Percentiles rank a stretch among this genome's conserved stretches.
Evolutionary conservation across 2,329 filamentous ascomycete species (phyloP).

Genomic region (Aureobasidium melanogenum): DNA sequence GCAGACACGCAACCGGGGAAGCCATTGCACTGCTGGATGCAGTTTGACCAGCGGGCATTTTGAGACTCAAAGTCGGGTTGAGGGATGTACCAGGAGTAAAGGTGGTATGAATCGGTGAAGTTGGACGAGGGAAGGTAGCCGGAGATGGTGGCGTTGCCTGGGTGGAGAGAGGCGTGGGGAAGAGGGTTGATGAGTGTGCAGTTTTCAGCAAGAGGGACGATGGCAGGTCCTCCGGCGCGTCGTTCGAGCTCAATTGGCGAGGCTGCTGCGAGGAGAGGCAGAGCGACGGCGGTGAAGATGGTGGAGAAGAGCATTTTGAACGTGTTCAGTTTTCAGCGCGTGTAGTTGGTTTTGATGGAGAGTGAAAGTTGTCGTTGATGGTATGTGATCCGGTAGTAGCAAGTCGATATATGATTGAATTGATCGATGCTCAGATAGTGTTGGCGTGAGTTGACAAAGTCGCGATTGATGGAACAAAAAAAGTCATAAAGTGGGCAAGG

Average conservation of each 20-base stretch:
- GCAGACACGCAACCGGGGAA: conserved; percentile 28
- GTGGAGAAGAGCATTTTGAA: conserved; percentile 9
- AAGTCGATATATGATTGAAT: background rate
- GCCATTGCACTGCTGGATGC: conserved; percentile 34
- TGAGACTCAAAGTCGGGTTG: conserved; percentile 16
- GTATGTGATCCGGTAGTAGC: background rate
- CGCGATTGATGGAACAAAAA: background rate
- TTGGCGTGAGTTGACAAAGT: background rate
- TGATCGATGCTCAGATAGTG: background rate
- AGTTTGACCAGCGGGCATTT: conserved; percentile 22
- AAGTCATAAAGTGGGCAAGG: background rate
- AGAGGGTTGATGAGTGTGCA: conserved; percentile 28
- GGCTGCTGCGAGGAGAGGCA: conserved; percentile 5
- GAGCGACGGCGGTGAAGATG: background rate
- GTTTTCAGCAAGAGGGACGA: conserved; percentile 25
- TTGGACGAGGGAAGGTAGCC: conserved; percentile 23
- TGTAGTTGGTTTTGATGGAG: background rate
- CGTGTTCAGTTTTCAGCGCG: background rate
- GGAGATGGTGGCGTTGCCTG: conserved; percentile 13
- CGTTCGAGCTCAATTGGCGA: conserved; percentile 8
- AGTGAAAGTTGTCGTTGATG: background rate
- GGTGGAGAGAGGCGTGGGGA: conserved; percentile 12
- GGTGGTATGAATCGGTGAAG: conserved; percentile 18
- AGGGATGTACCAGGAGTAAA: conserved; percentile 28
- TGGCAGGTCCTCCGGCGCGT: conserved; percentile 29